phyloP scores from a whole-genome alignment of 139 green algal species.

The Tetradesmus obliquus region DNA sequence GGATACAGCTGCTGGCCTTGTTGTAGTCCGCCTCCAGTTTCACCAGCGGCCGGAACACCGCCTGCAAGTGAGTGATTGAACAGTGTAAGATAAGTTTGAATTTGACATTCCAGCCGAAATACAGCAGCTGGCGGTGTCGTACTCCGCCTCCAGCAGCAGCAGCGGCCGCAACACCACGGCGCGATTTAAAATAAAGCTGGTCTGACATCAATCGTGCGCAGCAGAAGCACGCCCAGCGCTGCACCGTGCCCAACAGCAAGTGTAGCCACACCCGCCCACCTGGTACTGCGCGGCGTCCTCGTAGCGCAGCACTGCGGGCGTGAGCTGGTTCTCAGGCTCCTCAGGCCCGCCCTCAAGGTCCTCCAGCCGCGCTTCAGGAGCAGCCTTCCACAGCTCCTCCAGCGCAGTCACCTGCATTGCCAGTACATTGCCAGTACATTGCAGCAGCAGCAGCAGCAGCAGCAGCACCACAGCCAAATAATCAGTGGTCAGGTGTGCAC shows the following conservation, averaged over 20 bases:
- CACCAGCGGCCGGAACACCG: background rate
- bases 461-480: background rate
- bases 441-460: background rate
- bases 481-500: background rate
- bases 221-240: no score
- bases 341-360: conserved; percentile 70
- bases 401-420: conserved; percentile 51
- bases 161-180: no score
- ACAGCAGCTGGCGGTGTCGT: no score
- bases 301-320: conserved; percentile 90
- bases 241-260: no score
- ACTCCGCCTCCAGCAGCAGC: no score
- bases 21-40: background rate
- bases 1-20: background rate
- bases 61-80: background rate
- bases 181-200: no score
- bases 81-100: no score
- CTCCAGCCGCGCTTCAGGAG: conserved; percentile 82
- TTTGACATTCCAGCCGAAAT: no score
- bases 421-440: background rate
- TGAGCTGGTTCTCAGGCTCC: conserved; percentile 39
- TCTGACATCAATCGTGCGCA: no score
- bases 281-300: conserved; percentile 95
- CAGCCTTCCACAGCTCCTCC: conserved; percentile 94
- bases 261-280: conserved; percentile 3